These are phyloP conservation scores for Prunus padus DNA, from an alignment of 306 rosid genomes.

Conservation along the genomic window DNA sequence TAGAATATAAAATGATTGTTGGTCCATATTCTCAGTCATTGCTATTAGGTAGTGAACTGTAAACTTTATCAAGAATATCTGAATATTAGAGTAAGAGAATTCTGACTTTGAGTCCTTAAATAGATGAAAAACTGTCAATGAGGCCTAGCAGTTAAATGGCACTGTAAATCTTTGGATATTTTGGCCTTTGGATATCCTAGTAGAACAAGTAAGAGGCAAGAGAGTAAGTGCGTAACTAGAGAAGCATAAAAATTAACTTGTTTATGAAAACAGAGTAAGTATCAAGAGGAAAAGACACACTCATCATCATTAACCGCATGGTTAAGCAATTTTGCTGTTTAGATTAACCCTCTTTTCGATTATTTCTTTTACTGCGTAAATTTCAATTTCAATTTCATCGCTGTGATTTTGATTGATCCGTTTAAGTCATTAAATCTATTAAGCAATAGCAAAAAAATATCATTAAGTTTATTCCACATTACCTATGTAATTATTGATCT, in stretches of 20 bases:
- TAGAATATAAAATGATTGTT: too few relatives aligned
- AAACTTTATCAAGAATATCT: too few relatives aligned
- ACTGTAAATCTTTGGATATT: too few relatives aligned
- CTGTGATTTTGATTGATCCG: background rate
- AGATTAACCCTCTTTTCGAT: too few relatives aligned
- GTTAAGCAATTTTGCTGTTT: too few relatives aligned
- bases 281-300: too few relatives aligned
- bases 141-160: background rate
- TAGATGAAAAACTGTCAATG: background rate
- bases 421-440: background rate
- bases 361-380: background rate
- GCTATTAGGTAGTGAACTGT: too few relatives aligned
- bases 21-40: too few relatives aligned
- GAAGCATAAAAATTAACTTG: background rate
- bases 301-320: too few relatives aligned
- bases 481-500: background rate
- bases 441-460: background rate
- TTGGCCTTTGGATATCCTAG: background rate
- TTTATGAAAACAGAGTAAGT: background rate
- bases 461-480: background rate
- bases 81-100: too few relatives aligned
- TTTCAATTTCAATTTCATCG: background rate
- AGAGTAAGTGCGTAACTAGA: background rate
- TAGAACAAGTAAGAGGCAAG: background rate
- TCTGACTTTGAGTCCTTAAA: too few relatives aligned